A percentile compares a stretch with the other conserved stretches of the same genome.
Conservation (phyloP, 2,329 filamentous ascomycete genomes). For the Aspergillus novofumigatus region DNA sequence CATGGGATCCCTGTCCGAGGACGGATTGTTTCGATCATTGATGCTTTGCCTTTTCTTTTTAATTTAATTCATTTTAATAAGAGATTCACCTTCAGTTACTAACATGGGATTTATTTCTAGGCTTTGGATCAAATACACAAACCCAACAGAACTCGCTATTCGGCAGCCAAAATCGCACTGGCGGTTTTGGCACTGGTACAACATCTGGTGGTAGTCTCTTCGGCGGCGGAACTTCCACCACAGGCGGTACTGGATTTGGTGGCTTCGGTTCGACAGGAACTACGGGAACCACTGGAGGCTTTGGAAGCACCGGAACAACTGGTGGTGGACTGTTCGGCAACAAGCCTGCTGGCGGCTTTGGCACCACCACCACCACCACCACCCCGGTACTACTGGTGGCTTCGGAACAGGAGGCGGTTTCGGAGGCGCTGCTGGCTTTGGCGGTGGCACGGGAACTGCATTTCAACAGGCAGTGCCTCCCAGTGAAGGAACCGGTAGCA, state of each 20-base stretch:
- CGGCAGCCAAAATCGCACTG: conserved; percentile 29
- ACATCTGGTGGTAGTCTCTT: conserved; percentile 26
- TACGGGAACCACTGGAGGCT: conserved; percentile 27
- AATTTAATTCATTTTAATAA: too few species aligned
- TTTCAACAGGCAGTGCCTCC: conserved; percentile 38
- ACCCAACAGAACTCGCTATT: conserved; percentile 33
- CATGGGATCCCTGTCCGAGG: conserved; percentile 6
- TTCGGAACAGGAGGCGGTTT: conserved; percentile 31
- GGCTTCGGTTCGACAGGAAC: conserved; percentile 18
- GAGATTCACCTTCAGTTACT: conserved; percentile 7
- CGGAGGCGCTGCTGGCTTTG: conserved; percentile 26
- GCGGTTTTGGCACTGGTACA: conserved; percentile 29
- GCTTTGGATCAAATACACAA: conserved; percentile 34
- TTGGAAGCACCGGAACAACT: conserved; percentile 19
- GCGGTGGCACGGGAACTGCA: conserved; percentile 39
- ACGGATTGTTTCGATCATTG: conserved; percentile 1
- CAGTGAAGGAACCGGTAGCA: conserved; percentile 43
- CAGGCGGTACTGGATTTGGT: conserved; percentile 23
- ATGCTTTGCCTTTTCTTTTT: conserved; percentile 1
- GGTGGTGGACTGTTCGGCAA: conserved; percentile 11
- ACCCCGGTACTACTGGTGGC: conserved; percentile 14
- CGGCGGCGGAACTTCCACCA: conserved; percentile 19
- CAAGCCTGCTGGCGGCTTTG: conserved; percentile 16
- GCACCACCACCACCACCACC: conserved; percentile 3
- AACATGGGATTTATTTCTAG: conserved; percentile 23